A percentile compares a stretch with the other conserved stretches of the same genome.
These are phyloP conservation scores for Phytophthora cajani DNA, from an alignment of 352 stramenopile genomes.

Conservation along the genomic window DNA sequence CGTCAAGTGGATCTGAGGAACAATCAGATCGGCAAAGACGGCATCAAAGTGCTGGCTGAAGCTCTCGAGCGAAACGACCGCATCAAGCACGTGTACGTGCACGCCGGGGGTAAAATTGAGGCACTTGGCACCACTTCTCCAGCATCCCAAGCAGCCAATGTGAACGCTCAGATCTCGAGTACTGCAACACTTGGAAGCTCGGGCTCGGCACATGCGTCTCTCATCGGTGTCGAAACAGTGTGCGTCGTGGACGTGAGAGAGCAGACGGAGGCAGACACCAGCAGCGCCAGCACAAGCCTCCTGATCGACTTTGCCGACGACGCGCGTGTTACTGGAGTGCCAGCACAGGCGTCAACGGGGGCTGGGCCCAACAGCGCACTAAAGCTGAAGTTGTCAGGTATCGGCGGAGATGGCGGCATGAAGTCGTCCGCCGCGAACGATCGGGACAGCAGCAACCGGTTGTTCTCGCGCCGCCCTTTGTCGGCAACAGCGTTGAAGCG, in stretches of 20 bases:
- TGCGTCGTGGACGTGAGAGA: conserved; percentile 95
- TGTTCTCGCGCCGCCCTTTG: conserved; percentile 70
- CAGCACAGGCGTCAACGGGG: conserved; percentile 7
- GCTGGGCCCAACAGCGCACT: conserved; percentile 48
- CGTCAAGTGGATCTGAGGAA: conserved; percentile 91
- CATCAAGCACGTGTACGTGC: conserved; percentile 96
- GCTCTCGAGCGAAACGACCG: conserved; percentile 93
- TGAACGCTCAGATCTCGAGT: conserved; percentile 60
- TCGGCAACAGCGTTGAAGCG: conserved; percentile 75
- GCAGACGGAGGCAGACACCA: conserved; percentile 50
- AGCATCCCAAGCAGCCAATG: conserved; percentile 37
- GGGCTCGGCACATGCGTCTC: conserved; percentile 29
- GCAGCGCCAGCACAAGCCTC: conserved; percentile 30
- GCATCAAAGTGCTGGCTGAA: conserved; percentile 93
- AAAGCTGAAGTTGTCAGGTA: conserved; percentile 65
- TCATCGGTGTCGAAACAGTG: conserved; percentile 93
- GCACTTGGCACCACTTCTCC: conserved; percentile 82
- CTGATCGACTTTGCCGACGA: conserved; percentile 38
- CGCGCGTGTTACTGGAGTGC: conserved; percentile 18
- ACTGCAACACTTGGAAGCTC: conserved; percentile 34
- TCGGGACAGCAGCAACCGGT: conserved; percentile 62
- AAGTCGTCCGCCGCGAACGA: conserved; percentile 42
- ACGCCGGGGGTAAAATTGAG: conserved; percentile 96
- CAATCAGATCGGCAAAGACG: conserved; percentile 93
- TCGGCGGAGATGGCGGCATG: conserved; percentile 20